Evolutionary conservation across 2,329 filamentous ascomycete species (phyloP).

Genomic region (Colletotrichum sp.): DNA sequence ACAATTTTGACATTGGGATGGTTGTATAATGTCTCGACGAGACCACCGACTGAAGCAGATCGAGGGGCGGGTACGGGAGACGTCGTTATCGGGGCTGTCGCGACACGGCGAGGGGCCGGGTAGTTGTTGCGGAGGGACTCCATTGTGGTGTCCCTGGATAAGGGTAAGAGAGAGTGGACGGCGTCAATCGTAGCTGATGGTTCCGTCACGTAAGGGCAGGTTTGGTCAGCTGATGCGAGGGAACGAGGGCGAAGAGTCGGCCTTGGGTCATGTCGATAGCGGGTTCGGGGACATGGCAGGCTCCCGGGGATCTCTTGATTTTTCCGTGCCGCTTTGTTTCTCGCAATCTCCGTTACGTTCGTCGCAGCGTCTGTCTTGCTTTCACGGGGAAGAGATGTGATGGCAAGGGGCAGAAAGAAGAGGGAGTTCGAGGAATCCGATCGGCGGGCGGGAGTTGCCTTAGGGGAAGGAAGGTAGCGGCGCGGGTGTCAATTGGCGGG

Average conservation of each 20-base stretch:
- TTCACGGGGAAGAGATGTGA: not conserved
- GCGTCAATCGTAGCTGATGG: not conserved
- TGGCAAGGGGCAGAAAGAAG: not conserved
- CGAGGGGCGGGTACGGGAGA: constrained; percentile 26
- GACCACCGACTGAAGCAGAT: constrained; percentile 31
- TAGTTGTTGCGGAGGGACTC: constrained; percentile 26
- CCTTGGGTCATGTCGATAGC: constrained; percentile 15
- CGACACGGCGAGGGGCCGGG: constrained; percentile 37
- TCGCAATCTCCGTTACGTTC: constrained; percentile 11
- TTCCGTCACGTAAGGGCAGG: constrained; percentile 1
- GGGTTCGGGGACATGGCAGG: constrained; percentile 7
- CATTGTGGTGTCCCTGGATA: constrained; percentile 5
- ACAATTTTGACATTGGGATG: constrained; percentile 76
- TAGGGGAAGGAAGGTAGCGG: not conserved
- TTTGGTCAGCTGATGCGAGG: not conserved
- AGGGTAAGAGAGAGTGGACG: not conserved
- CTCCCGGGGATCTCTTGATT: not conserved
- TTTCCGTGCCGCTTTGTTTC: not conserved
- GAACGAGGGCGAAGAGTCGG: not conserved
- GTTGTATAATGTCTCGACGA: constrained; percentile 75
- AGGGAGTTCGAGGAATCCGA: constrained; percentile 11
- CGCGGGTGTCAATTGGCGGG: not conserved
- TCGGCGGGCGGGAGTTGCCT: not conserved
- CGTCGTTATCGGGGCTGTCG: constrained; percentile 40
- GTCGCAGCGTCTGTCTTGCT: not conserved